Conservation (phyloP, 345 rosid species). For the Geranium brycei region DNA sequence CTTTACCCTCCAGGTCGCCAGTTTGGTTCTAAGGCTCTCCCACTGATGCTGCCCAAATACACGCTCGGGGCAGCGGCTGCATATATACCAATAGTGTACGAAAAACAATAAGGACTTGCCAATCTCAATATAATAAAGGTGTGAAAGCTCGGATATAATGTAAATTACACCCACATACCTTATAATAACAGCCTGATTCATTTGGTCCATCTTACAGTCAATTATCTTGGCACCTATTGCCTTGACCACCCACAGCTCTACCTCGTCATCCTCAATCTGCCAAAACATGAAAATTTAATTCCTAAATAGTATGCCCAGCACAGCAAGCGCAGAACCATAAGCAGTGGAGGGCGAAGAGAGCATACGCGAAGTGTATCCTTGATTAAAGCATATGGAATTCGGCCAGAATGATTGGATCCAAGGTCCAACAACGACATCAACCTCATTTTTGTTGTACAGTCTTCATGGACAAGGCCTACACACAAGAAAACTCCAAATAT, state of each 20-base stretch:
- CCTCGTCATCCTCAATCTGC: slow-evolving; percentile 74
- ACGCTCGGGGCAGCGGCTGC: slow-evolving; percentile 67
- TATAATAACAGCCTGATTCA: slow-evolving; percentile 70
- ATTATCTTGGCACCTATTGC: slow-evolving; percentile 70
- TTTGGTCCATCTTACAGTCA: slow-evolving; percentile 82
- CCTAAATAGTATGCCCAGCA: slow-evolving; percentile 2
- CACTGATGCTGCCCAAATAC: slow-evolving; percentile 64
- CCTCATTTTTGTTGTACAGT: slow-evolving; percentile 77
- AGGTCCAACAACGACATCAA: slow-evolving; percentile 75
- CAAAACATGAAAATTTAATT: slow-evolving; percentile 1
- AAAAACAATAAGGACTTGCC: slow-evolving; percentile 1
- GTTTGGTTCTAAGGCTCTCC: slow-evolving; percentile 55
- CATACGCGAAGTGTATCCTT: slow-evolving; percentile 60
- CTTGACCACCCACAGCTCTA: slow-evolving; percentile 78
- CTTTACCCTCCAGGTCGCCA: slow-evolving; percentile 72
- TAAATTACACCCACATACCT: slow-evolving; percentile 29
- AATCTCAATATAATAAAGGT: background rate
- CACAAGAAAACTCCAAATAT: background rate
- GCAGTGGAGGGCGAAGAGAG: slow-evolving; percentile 2
- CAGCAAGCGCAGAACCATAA: background rate
- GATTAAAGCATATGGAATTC: slow-evolving; percentile 52
- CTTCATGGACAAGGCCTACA: slow-evolving; percentile 75
- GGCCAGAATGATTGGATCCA: slow-evolving; percentile 55
- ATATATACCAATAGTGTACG: slow-evolving; percentile 4
- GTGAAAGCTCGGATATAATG: background rate